Percentiles rank a stretch among this genome's conserved stretches.
These are phyloP conservation scores for Saccharomycopsis fibuligera DNA, from an alignment of 805 yeast species.

Conservation along the genomic window DNA sequence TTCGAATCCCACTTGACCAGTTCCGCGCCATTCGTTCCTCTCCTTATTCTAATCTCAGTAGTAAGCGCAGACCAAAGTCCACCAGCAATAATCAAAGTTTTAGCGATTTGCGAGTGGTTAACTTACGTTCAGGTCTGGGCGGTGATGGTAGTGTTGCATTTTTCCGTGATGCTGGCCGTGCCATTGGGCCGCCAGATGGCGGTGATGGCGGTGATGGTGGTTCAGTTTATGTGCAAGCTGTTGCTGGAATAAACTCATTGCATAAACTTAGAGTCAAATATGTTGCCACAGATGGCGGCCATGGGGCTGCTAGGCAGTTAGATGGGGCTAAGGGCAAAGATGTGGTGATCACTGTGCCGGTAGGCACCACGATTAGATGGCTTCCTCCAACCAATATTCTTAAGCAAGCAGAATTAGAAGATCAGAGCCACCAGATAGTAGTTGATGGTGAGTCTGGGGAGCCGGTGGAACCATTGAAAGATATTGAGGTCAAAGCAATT, in stretches of 20 bases:
- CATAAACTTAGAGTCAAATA: constrained; percentile 64
- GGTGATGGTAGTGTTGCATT: constrained; percentile 88
- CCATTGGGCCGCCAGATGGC: constrained; percentile 96
- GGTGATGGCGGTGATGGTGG: constrained; percentile 99
- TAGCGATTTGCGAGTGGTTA: constrained; percentile 63
- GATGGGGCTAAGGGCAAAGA: constrained; percentile 86
- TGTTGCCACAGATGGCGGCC: constrained; percentile 62
- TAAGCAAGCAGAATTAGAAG: constrained; percentile 27
- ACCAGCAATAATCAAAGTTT: constrained; percentile 36
- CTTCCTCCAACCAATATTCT: constrained; percentile 62
- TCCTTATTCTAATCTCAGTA: constrained; percentile 26
- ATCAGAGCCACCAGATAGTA: no score
- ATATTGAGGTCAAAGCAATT: constrained; percentile 29
- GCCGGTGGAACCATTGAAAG: constrained; percentile 24
- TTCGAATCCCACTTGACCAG: constrained; percentile 11
- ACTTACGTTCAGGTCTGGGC: constrained; percentile 71
- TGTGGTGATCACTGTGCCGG: constrained; percentile 77
- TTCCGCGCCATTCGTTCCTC: constrained; percentile 12
- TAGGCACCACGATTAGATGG: constrained; percentile 86
- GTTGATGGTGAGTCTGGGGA: constrained; percentile 20
- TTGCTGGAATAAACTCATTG: constrained; percentile 61
- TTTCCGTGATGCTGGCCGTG: constrained; percentile 74
- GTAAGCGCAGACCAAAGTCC: constrained; percentile 35
- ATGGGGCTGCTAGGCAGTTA: constrained; percentile 70
- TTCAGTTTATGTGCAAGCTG: constrained; percentile 74